Percentiles rank a stretch among this genome's conserved stretches.
Evolutionary conservation across 345 rosid species (phyloP).

Genomic region (Geranium rotundifolium): DNA sequence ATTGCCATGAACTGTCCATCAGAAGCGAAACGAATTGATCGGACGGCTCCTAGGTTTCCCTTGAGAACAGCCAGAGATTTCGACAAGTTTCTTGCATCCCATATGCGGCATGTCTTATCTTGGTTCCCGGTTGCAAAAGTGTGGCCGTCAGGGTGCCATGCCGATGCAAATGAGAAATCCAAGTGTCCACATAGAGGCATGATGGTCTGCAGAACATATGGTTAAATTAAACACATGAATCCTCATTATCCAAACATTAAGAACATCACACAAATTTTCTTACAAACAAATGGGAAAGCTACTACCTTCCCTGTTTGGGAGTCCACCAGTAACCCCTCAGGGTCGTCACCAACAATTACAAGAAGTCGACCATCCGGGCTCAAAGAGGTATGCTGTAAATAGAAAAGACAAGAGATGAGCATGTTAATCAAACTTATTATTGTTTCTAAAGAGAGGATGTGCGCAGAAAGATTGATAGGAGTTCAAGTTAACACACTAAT

Average conservation of each 20-base stretch:
- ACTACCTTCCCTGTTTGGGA: constrained; percentile 50
- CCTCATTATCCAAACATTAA: neutral
- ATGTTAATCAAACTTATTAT: neutral
- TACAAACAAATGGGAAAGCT: neutral
- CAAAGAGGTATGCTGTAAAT: constrained; percentile 55
- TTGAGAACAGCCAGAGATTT: constrained; percentile 41
- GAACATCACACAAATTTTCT: neutral
- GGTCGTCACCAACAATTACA: constrained; percentile 62
- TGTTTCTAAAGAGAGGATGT: too few species aligned
- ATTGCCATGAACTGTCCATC: constrained; percentile 50
- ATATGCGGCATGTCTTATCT: constrained; percentile 53
- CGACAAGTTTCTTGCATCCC: constrained; percentile 47
- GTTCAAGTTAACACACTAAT: too few species aligned
- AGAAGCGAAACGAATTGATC: constrained; percentile 41
- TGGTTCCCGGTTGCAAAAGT: constrained; percentile 57
- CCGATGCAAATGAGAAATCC: constrained; percentile 56
- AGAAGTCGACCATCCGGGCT: constrained; percentile 67
- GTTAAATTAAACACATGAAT: constrained; percentile 4
- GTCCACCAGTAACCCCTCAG: constrained; percentile 55
- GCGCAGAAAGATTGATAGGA: too few species aligned
- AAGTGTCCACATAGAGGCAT: constrained; percentile 33
- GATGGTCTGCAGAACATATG: constrained; percentile 23
- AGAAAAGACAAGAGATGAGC: neutral
- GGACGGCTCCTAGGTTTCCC: constrained; percentile 50
- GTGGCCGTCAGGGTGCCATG: constrained; percentile 50